Evolutionary conservation across 1,284 basidiomycete genomes (phyloP).

Genomic region (Hemileia vastatrix): DNA sequence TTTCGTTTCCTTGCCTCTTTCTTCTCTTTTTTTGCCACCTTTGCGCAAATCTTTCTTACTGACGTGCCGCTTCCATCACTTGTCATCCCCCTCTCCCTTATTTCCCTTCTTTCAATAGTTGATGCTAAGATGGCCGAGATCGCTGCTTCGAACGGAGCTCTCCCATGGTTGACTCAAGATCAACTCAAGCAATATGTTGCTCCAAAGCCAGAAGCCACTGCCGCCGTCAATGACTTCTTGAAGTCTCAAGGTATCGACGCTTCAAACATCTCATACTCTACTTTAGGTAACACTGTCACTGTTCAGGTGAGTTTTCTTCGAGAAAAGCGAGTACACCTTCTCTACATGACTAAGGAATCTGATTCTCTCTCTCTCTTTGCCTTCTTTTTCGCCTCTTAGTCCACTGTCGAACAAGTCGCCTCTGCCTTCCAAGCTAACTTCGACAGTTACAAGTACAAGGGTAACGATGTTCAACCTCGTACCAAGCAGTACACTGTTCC

Average conservation of each 20-base stretch:
- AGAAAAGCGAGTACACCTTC: no score
- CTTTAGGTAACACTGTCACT: conserved; percentile 9
- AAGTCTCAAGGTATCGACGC: conserved; percentile 2
- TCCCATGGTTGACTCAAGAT: conserved; percentile 14
- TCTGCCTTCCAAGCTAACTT: conserved; percentile 8
- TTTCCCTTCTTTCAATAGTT: neutral
- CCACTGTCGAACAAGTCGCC: conserved; percentile 1
- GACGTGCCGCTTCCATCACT: neutral
- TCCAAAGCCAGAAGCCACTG: neutral
- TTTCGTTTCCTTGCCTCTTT: neutral
- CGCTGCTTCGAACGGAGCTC: conserved; percentile 2
- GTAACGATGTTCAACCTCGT: neutral
- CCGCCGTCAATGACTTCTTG: conserved; percentile 3
- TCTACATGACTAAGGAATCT: no score
- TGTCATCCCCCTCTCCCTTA: neutral
- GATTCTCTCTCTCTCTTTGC: neutral
- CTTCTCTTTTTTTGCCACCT: neutral
- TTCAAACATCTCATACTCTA: conserved; percentile 1
- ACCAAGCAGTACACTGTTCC: conserved; percentile 15
- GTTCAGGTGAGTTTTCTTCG: neutral
- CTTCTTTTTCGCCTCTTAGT: neutral
- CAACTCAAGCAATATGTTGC: conserved; percentile 7
- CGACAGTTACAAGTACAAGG: neutral
- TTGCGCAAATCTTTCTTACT: neutral
- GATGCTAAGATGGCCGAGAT: conserved; percentile 4